Evolutionary conservation across 805 yeast species (phyloP).

Genomic region (Candida lessepsii): DNA sequence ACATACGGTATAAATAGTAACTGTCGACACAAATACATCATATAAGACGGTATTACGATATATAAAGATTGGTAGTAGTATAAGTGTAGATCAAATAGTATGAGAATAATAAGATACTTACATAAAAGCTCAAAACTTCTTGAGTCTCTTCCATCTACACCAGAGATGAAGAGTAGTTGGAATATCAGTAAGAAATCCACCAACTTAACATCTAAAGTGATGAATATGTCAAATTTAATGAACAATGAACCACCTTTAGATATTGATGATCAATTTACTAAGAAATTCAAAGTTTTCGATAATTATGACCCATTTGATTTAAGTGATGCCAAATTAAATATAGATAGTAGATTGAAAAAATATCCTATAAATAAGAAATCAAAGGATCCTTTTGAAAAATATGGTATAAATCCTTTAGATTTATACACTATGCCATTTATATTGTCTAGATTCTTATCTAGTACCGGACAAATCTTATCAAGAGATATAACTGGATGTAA

Average conservation of each 20-base stretch:
- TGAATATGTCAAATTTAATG: conserved; percentile 33
- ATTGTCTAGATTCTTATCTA: conserved; percentile 61
- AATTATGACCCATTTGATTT: conserved; percentile 84
- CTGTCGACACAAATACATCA: too few relatives aligned
- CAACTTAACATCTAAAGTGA: conserved; percentile 30
- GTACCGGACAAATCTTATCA: conserved; percentile 76
- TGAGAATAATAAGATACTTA: conserved; percentile 3
- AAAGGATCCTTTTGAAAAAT: conserved; percentile 42
- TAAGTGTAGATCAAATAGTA: too few relatives aligned
- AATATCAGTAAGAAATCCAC: conserved; percentile 12
- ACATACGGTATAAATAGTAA: neutral
- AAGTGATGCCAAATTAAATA: conserved; percentile 54
- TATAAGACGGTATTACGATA: too few relatives aligned
- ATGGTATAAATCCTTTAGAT: conserved; percentile 64
- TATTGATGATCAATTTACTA: conserved; percentile 34
- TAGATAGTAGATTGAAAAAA: conserved; percentile 40
- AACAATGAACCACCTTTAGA: conserved; percentile 36
- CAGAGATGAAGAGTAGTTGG: conserved; percentile 38
- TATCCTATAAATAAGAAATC: conserved; percentile 18
- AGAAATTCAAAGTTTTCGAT: conserved; percentile 48
- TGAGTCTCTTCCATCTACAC: conserved; percentile 24
- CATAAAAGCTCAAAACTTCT: neutral
- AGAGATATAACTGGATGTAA: conserved; percentile 69
- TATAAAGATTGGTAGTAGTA: too few relatives aligned
- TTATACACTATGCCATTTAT: conserved; percentile 71